Evolutionary conservation across 2,329 filamentous ascomycete genomes (phyloP).

Genomic region (Aureobasidium sp.): DNA sequence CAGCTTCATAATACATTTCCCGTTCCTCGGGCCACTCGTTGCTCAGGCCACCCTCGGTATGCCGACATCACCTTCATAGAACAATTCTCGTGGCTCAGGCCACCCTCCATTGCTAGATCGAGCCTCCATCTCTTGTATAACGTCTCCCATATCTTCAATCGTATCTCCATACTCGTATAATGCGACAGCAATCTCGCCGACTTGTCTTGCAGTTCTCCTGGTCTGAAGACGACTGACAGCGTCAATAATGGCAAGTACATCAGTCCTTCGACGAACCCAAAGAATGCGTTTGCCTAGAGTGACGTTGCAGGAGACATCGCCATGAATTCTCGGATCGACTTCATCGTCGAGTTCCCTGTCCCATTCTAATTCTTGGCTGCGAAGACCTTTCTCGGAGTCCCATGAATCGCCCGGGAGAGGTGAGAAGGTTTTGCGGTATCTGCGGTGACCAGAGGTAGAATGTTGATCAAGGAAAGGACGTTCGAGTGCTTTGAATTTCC

Average conservation of each 20-base stretch:
- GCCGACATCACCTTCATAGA: background rate
- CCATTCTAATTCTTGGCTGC: slow-evolving; percentile 13
- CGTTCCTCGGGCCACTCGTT: slow-evolving; percentile 13
- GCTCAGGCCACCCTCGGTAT: slow-evolving; percentile 15
- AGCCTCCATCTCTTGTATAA: slow-evolving; percentile 22
- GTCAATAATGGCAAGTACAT: slow-evolving; percentile 28
- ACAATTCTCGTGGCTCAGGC: background rate
- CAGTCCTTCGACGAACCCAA: slow-evolving; percentile 30
- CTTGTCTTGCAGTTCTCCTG: slow-evolving; percentile 29
- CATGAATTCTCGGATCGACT: slow-evolving; percentile 21
- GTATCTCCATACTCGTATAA: slow-evolving; percentile 23
- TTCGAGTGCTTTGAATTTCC: slow-evolving; percentile 30
- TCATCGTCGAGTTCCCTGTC: slow-evolving; percentile 24
- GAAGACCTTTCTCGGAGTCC: slow-evolving; percentile 6
- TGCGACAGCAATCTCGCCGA: slow-evolving; percentile 23
- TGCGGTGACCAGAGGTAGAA: background rate
- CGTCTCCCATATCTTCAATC: slow-evolving; percentile 17
- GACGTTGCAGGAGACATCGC: slow-evolving; percentile 28
- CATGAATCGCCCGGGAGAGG: background rate
- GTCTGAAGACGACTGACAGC: slow-evolving; percentile 30
- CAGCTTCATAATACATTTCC: background rate
- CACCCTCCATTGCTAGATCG: slow-evolving; percentile 23
- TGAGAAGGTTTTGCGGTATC: background rate
- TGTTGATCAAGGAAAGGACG: slow-evolving; percentile 26
- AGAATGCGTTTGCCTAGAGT: slow-evolving; percentile 26